phyloP scores from a whole-genome alignment of 176 grass and related monocot species.

The Saccharum officinarum region DNA sequence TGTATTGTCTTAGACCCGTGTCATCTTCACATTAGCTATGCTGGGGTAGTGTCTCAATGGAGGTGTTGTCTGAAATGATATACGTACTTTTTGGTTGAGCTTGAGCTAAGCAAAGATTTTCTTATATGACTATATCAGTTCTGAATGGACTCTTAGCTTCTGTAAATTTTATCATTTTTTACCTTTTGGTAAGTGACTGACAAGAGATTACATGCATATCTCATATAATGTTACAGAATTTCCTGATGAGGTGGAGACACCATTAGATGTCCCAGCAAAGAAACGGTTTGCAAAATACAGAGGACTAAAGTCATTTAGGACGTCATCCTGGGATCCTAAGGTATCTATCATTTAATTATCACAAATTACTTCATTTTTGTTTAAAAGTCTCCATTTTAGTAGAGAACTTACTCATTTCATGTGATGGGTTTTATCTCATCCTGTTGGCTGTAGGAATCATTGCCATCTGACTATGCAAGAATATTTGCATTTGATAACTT shows the following conservation, averaged over 20 bases:
- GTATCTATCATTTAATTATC: slow-evolving; percentile 40
- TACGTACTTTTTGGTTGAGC: neutral
- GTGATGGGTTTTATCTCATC: slow-evolving; percentile 35
- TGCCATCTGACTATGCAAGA: slow-evolving; percentile 80
- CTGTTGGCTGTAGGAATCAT: slow-evolving; percentile 77
- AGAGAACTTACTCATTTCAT: slow-evolving; percentile 20
- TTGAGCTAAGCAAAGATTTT: neutral
- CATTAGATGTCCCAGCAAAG: slow-evolving; percentile 83
- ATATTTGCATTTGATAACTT: slow-evolving; percentile 99
- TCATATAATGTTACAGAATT: slow-evolving; percentile 65
- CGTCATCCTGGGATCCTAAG: slow-evolving; percentile 95
- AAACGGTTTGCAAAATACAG: slow-evolving; percentile 93
- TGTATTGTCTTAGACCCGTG: neutral
- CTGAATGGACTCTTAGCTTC: neutral
- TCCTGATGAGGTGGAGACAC: slow-evolving; percentile 98
- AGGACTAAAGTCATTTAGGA: slow-evolving; percentile 96
- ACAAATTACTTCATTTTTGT: neutral
- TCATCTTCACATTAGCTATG: neutral
- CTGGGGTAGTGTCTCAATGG: neutral
- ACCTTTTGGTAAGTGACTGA: neutral
- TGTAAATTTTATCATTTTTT: slow-evolving; percentile 1
- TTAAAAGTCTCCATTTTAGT: neutral
- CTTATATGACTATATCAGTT: neutral
- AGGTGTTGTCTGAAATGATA: neutral
- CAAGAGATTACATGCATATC: slow-evolving; percentile 14